phyloP scores from a whole-genome alignment of 2,329 filamentous ascomycete species.

The Penicillium sp. region DNA sequence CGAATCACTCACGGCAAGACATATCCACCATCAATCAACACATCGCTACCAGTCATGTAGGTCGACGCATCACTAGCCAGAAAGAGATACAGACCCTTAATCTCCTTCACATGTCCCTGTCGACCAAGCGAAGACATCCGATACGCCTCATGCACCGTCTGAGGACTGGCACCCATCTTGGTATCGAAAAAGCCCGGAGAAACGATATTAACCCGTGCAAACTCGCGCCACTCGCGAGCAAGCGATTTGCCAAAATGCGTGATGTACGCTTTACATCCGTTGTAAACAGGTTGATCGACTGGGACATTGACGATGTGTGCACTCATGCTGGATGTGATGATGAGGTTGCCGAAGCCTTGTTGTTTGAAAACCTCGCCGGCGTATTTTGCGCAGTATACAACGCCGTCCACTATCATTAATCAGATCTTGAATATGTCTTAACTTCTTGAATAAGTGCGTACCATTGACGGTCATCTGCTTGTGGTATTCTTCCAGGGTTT shows the following conservation, averaged over 20 bases:
- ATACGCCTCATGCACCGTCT: slow-evolving; percentile 42
- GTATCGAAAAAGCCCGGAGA: slow-evolving; percentile 53
- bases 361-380: slow-evolving; percentile 42
- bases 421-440: neutral
- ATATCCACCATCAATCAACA: too few species aligned
- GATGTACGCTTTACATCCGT: slow-evolving; percentile 52
- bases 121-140: slow-evolving; percentile 46
- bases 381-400: slow-evolving; percentile 44
- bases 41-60: too few species aligned
- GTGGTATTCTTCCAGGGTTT: slow-evolving; percentile 48
- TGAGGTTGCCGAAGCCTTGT: slow-evolving; percentile 42
- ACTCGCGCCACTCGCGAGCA: slow-evolving; percentile 53
- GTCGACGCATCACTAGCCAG: too few species aligned
- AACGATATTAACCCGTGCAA: slow-evolving; percentile 53
- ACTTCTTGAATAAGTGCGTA: slow-evolving; percentile 23
- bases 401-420: slow-evolving; percentile 40
- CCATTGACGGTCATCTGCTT: slow-evolving; percentile 52
- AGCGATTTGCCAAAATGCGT: slow-evolving; percentile 53
- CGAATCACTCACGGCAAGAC: too few species aligned
- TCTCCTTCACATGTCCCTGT: slow-evolving; percentile 33
- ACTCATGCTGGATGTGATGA: slow-evolving; percentile 50
- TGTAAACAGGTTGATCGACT: slow-evolving; percentile 53
- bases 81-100: slow-evolving; percentile 42
- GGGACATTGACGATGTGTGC: slow-evolving; percentile 50
- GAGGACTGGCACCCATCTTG: slow-evolving; percentile 48